Percentiles rank a stretch among this genome's conserved stretches.
Conservation (phyloP, 140 eudicot species). For the Flaveria floridana region DNA sequence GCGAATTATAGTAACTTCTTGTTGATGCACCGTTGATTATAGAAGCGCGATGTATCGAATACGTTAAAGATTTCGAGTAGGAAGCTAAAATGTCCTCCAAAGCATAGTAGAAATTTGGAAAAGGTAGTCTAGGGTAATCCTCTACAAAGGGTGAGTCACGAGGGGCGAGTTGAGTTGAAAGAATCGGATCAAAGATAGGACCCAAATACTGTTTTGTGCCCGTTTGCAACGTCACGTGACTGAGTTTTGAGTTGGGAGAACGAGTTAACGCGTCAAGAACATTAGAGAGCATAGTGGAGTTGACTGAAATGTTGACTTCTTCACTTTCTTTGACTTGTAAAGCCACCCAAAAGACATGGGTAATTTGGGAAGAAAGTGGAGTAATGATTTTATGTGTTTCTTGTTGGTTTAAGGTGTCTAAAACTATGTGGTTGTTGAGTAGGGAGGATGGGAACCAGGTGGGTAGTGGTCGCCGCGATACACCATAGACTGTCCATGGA, state of each 20-base stretch:
- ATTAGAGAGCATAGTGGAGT: conserved; percentile 12
- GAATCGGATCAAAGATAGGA: conserved; percentile 11
- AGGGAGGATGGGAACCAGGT: conserved; percentile 31
- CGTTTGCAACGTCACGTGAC: conserved; percentile 36
- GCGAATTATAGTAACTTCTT: conserved; percentile 5
- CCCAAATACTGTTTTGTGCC: conserved; percentile 34
- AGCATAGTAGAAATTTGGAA: conserved; percentile 29
- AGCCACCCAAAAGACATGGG: conserved; percentile 43
- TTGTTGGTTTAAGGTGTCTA: conserved; percentile 21
- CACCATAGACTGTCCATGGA: conserved; percentile 41
- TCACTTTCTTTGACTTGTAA: neutral
- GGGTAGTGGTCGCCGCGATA: conserved; percentile 24
- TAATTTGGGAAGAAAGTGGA: conserved; percentile 24
- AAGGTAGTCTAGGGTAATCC: conserved; percentile 28
- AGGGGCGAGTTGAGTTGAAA: conserved; percentile 15
- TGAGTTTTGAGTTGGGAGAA: conserved; percentile 4
- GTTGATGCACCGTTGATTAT: conserved; percentile 34
- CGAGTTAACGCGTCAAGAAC: neutral
- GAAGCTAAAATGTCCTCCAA: conserved; percentile 33
- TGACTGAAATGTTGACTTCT: conserved; percentile 10
- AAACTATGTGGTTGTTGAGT: conserved; percentile 22
- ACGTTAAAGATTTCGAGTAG: neutral
- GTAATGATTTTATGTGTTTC: conserved; percentile 9
- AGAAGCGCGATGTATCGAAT: conserved; percentile 33
- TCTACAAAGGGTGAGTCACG: conserved; percentile 34